Percentiles rank a stretch among this genome's conserved stretches.
phyloP scores from a whole-genome alignment of 805 yeast species.

The Candida chauliodis region DNA sequence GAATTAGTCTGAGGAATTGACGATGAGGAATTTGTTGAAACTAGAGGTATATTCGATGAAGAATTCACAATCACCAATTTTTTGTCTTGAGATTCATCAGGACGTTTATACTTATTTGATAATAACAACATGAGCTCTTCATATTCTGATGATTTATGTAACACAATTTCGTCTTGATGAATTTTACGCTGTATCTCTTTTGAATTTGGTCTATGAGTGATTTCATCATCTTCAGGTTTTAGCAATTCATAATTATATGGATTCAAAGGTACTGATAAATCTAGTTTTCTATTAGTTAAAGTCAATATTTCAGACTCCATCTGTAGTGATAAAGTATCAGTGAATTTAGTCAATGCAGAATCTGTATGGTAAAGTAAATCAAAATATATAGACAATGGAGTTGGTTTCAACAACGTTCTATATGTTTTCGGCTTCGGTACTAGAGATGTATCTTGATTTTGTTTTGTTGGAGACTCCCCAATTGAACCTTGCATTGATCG shows the following conservation, averaged over 20 bases:
- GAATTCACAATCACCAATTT: conserved; percentile 38
- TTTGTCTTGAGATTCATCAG: conserved; percentile 36
- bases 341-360: conserved; percentile 64
- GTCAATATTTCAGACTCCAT: conserved; percentile 87
- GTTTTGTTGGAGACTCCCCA: neutral
- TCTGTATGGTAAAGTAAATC: conserved; percentile 85
- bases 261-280: conserved; percentile 68
- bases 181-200: conserved; percentile 31
- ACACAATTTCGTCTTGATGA: conserved; percentile 39
- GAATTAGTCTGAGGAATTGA: conserved; percentile 13
- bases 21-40: conserved; percentile 13
- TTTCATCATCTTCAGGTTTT: conserved; percentile 43
- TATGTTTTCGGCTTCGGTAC: conserved; percentile 63
- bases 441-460: conserved; percentile 5
- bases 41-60: conserved; percentile 15
- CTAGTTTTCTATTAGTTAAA: conserved; percentile 72
- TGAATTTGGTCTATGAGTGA: conserved; percentile 32
- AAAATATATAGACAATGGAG: conserved; percentile 76
- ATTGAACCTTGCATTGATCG: conserved; percentile 42
- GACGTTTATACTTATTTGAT: conserved; percentile 35
- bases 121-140: conserved; percentile 77
- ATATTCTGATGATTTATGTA: conserved; percentile 74
- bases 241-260: conserved; percentile 54
- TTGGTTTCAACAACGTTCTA: conserved; percentile 74
- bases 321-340: conserved; percentile 72